Percentiles rank a stretch among this genome's conserved stretches.
phyloP scores from a whole-genome alignment of 2,329 filamentous ascomycete species.

The Trichoderma atroviride region DNA sequence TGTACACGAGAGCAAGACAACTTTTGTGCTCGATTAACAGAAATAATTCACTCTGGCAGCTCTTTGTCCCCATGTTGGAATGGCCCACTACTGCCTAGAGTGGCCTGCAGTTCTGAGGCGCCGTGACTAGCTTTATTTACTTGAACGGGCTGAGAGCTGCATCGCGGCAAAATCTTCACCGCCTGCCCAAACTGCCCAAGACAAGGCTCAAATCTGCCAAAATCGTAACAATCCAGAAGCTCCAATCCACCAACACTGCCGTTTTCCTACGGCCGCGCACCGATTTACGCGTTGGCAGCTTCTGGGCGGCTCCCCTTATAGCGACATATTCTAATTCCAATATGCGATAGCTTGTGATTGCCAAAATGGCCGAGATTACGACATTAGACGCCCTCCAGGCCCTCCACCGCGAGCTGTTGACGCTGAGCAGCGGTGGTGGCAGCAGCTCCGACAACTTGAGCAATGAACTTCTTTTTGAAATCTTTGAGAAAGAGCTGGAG shows the following conservation, averaged over 20 bases:
- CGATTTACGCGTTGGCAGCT: slow-evolving; percentile 31
- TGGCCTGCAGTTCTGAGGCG: background rate
- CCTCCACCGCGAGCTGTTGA: slow-evolving; percentile 82
- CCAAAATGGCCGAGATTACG: slow-evolving; percentile 71
- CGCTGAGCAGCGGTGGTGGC: slow-evolving; percentile 69
- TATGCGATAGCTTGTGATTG: slow-evolving; percentile 51
- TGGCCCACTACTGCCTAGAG: slow-evolving; percentile 20
- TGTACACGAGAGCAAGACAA: background rate
- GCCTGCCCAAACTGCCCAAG: slow-evolving; percentile 36
- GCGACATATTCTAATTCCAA: slow-evolving; percentile 34
- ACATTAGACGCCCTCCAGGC: slow-evolving; percentile 77
- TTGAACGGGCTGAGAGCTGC: slow-evolving; percentile 6
- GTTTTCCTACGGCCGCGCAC: slow-evolving; percentile 32
- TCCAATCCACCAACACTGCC: slow-evolving; percentile 23
- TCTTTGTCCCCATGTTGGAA: background rate
- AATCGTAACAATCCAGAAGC: slow-evolving; percentile 29
- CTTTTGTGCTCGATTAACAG: background rate
- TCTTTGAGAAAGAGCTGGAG: slow-evolving; percentile 73
- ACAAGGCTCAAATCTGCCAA: slow-evolving; percentile 40
- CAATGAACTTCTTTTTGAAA: slow-evolving; percentile 67
- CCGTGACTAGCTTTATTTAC: background rate
- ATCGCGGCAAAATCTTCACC: slow-evolving; percentile 42
- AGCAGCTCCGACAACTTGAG: slow-evolving; percentile 67
- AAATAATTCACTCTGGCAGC: background rate
- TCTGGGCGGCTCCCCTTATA: slow-evolving; percentile 24